Conservation (phyloP, 2,329 filamentous ascomycete genomes). For the Ascochyta pisi region DNA sequence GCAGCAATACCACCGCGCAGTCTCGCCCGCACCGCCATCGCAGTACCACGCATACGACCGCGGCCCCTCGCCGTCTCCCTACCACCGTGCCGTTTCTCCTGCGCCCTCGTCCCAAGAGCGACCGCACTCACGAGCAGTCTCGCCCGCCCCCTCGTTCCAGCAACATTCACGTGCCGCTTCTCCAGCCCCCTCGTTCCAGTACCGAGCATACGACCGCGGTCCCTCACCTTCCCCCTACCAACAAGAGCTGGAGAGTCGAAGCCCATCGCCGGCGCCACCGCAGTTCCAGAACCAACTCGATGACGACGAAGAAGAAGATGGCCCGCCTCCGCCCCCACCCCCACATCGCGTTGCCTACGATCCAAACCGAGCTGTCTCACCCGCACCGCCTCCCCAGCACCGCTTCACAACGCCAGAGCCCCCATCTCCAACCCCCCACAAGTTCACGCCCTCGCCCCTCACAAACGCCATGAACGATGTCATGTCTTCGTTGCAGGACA, state of each 20-base stretch:
- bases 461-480: constrained; percentile 98
- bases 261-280: constrained; percentile 38
- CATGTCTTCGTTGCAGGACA: constrained; percentile 90
- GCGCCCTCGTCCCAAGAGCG: constrained; percentile 35
- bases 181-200: constrained; percentile 46
- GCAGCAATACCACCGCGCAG: constrained; percentile 30
- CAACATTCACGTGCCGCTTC: constrained; percentile 37
- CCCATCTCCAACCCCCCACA: constrained; percentile 59
- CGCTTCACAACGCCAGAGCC: constrained; percentile 67
- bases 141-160: constrained; percentile 41
- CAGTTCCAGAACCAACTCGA: constrained; percentile 31
- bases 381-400: constrained; percentile 46
- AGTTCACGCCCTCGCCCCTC: constrained; percentile 82
- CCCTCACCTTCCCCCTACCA: constrained; percentile 50
- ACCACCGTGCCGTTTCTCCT: constrained; percentile 44
- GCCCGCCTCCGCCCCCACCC: constrained; percentile 85
- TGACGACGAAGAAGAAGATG: constrained; percentile 57
- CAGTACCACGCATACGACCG: constrained; percentile 34
- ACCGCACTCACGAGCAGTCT: constrained; percentile 35
- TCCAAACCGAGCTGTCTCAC: constrained; percentile 48
- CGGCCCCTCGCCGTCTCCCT: constrained; percentile 34
- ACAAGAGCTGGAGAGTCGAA: constrained; percentile 34
- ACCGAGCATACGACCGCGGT: constrained; percentile 47
- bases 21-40: constrained; percentile 39
- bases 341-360: constrained; percentile 70